phyloP scores from a whole-genome alignment of 2,329 filamentous ascomycete genomes.

The Dothideomycetes sp. region DNA sequence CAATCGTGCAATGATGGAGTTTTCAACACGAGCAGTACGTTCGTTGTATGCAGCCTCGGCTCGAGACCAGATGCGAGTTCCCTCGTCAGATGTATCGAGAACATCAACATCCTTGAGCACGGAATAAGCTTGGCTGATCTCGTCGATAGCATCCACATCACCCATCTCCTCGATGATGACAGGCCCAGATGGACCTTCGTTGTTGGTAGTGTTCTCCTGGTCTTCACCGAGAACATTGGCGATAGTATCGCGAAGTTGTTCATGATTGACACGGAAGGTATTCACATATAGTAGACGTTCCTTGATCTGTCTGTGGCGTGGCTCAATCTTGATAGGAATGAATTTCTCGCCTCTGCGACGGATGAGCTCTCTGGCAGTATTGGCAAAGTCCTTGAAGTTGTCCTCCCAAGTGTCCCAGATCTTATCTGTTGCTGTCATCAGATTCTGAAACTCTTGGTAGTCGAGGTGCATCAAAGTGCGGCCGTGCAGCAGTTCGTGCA shows the following conservation, averaged over 20 bases:
- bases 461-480: constrained; percentile 84
- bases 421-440: constrained; percentile 74
- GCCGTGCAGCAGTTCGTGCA: constrained; percentile 79
- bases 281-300: constrained; percentile 86
- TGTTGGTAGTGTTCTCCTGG: constrained; percentile 44
- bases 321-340: constrained; percentile 92
- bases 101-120: constrained; percentile 91
- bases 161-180: constrained; percentile 88
- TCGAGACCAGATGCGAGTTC: constrained; percentile 84
- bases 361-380: constrained; percentile 90
- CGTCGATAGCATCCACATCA: constrained; percentile 92
- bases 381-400: constrained; percentile 94
- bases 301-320: constrained; percentile 80
- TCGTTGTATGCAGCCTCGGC: constrained; percentile 97
- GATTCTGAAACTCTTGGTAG: constrained; percentile 76
- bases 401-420: constrained; percentile 95
- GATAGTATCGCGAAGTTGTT: constrained; percentile 93
- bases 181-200: constrained; percentile 51
- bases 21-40: constrained; percentile 91
- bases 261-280: constrained; percentile 93
- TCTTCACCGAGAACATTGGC: constrained; percentile 80
- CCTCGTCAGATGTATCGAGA: constrained; percentile 80
- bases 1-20: constrained; percentile 92
- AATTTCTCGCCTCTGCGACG: constrained; percentile 93
- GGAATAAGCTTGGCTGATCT: constrained; percentile 90